phyloP scores from a whole-genome alignment of 176 grass and related monocot genomes.

The Ananas comosus region DNA sequence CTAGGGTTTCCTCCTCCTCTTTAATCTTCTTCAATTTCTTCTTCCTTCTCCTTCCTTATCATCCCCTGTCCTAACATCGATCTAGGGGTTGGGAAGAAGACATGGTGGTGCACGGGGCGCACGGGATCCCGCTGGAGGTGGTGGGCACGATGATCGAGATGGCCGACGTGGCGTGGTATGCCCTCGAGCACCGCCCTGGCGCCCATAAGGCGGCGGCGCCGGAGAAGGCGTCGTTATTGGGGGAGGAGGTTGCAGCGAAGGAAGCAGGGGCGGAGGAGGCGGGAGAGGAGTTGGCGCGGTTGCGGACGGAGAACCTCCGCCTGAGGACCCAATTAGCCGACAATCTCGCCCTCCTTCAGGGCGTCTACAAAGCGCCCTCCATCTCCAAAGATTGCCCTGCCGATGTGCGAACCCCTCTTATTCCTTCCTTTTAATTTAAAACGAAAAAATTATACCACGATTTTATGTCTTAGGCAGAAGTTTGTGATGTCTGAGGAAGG shows the following conservation, averaged over 20 bases:
- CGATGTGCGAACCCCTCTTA: background rate
- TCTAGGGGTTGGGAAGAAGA: background rate
- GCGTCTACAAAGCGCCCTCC: constrained; percentile 17
- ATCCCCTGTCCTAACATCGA: background rate
- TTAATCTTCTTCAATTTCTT: too few relatives aligned
- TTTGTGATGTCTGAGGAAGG: too few relatives aligned
- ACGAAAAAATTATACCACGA: background rate
- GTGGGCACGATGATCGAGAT: constrained; percentile 27
- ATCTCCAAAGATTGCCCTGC: constrained; percentile 2
- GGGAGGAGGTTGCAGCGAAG: background rate
- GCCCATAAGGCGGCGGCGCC: background rate
- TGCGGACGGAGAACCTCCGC: constrained; percentile 20
- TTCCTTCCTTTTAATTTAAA: background rate
- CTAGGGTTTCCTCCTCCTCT: too few relatives aligned
- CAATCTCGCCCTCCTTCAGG: constrained; percentile 18
- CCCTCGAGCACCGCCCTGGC: constrained; percentile 15
- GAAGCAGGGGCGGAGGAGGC: background rate
- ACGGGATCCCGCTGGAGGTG: constrained; percentile 29
- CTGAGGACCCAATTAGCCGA: constrained; percentile 6
- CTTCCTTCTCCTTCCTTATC: background rate
- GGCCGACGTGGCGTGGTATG: constrained; percentile 26
- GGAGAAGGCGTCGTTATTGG: background rate
- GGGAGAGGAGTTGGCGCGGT: constrained; percentile 12
- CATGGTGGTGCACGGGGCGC: constrained; percentile 4
- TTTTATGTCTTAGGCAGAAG: too few relatives aligned